A percentile compares a stretch with the other conserved stretches of the same genome.
phyloP scores from a whole-genome alignment of 805 yeast species.

The Starmerella apicola region DNA sequence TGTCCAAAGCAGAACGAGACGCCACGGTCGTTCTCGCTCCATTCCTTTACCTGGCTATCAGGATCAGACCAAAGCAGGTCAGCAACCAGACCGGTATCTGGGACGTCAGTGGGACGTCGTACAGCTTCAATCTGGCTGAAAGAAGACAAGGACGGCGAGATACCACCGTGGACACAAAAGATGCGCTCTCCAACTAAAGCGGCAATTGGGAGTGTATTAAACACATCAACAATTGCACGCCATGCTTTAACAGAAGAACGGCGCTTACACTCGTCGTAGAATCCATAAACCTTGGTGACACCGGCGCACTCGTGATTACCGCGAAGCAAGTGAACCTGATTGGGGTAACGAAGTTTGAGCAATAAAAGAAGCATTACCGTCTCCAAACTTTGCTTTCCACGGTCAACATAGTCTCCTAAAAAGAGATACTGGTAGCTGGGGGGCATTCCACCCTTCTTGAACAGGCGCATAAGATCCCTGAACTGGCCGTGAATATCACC shows the following conservation, averaged over 20 bases:
- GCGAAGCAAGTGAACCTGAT: slow-evolving; percentile 77
- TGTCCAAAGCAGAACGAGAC: slow-evolving; percentile 68
- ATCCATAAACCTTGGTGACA: slow-evolving; percentile 92
- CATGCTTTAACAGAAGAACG: slow-evolving; percentile 81
- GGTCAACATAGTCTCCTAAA: slow-evolving; percentile 92
- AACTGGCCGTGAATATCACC: slow-evolving; percentile 98
- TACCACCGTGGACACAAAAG: slow-evolving; percentile 81
- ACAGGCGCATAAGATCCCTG: slow-evolving; percentile 77
- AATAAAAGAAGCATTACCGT: slow-evolving; percentile 77
- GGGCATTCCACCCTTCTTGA: slow-evolving; percentile 94
- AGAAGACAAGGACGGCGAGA: slow-evolving; percentile 57
- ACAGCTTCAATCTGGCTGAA: slow-evolving; percentile 62
- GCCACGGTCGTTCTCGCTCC: slow-evolving; percentile 82
- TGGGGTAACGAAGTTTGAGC: slow-evolving; percentile 91
- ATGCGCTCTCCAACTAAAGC: slow-evolving; percentile 91
- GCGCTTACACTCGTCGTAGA: slow-evolving; percentile 95
- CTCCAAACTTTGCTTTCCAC: slow-evolving; percentile 93
- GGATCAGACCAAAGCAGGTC: slow-evolving; percentile 81
- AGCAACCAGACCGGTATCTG: slow-evolving; percentile 64
- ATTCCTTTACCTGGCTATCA: slow-evolving; percentile 64
- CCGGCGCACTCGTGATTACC: slow-evolving; percentile 99
- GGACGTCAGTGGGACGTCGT: slow-evolving; percentile 73
- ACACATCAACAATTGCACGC: slow-evolving; percentile 87
- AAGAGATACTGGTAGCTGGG: slow-evolving; percentile 85
- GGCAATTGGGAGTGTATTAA: slow-evolving; percentile 88